Percentiles rank a stretch among this genome's conserved stretches.
Evolutionary conservation across 805 yeast species (phyloP).

Genomic region (Lachancea cidri): DNA sequence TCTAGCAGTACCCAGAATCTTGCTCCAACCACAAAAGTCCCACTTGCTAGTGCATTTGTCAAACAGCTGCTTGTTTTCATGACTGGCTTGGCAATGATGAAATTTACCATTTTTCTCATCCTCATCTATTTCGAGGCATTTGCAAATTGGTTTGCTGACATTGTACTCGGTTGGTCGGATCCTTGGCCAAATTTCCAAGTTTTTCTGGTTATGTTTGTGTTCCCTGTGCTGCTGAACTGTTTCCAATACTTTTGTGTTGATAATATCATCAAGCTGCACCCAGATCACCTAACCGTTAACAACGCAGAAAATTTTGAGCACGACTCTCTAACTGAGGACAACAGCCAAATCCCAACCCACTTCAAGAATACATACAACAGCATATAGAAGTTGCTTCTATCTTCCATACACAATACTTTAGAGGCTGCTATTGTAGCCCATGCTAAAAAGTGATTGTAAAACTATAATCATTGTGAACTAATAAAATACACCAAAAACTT

Average conservation of each 20-base stretch:
- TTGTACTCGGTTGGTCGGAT: constrained; percentile 78
- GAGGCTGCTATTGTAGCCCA: no score
- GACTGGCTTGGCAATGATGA: constrained; percentile 57
- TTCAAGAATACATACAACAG: background rate
- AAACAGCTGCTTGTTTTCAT: constrained; percentile 72
- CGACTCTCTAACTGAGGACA: constrained; percentile 10
- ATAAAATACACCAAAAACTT: no score
- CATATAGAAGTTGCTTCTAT: background rate
- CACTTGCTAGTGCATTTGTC: constrained; percentile 54
- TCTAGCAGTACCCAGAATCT: constrained; percentile 41
- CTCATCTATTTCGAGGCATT: constrained; percentile 59
- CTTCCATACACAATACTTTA: no score
- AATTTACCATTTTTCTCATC: constrained; percentile 51
- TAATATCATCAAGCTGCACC: constrained; percentile 60
- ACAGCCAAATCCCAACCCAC: background rate
- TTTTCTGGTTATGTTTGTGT: constrained; percentile 77
- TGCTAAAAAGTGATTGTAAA: no score
- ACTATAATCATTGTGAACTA: no score
- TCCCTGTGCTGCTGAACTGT: constrained; percentile 68
- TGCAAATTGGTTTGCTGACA: constrained; percentile 71
- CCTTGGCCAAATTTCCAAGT: constrained; percentile 78
- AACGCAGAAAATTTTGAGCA: constrained; percentile 30
- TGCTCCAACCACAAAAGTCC: constrained; percentile 46
- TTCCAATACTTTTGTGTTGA: constrained; percentile 71
- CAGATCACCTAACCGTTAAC: constrained; percentile 16